Percentiles rank a stretch among this genome's conserved stretches.
phyloP scores from a whole-genome alignment of 306 rosid species.

The Vachellia pachyceras region DNA sequence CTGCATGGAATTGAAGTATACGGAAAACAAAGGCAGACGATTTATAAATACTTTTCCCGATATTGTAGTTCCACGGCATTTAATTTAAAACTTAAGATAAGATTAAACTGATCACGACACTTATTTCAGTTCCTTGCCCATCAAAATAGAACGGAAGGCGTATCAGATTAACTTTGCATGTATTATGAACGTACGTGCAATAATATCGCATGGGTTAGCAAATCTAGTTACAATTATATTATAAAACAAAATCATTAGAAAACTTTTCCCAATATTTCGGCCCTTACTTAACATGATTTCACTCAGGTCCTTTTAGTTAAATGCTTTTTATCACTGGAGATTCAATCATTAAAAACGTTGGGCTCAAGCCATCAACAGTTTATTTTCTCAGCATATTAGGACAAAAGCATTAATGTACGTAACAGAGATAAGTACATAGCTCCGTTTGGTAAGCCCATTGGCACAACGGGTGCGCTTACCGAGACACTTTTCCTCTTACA shows the following conservation, averaged over 20 bases:
- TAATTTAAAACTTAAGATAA: constrained; percentile 48
- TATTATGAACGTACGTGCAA: not conserved
- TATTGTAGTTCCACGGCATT: constrained; percentile 71
- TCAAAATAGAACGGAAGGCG: constrained; percentile 11
- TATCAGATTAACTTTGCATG: not conserved
- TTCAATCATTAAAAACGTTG: not conserved
- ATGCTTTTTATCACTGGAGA: not conserved
- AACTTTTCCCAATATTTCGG: not conserved
- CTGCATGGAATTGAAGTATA: constrained; percentile 59
- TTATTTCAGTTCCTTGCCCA: constrained; percentile 29
- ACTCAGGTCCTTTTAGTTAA: not conserved
- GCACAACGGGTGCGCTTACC: no score
- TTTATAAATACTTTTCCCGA: constrained; percentile 62
- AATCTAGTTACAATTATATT: not conserved
- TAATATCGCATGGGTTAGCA: not conserved
- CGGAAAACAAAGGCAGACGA: constrained; percentile 56
- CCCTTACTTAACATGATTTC: not conserved
- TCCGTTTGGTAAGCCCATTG: no score
- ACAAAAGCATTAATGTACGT: not conserved
- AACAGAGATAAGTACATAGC: no score
- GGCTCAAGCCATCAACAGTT: not conserved
- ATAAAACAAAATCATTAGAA: not conserved
- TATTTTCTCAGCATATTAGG: not conserved
- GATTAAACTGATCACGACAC: constrained; percentile 46
- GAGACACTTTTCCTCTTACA: no score